Evolutionary conservation across 2,329 filamentous ascomycete genomes (phyloP), one percentile per base, ranked within the genome.

Genomic region (Diplocarpon mali): DNA sequence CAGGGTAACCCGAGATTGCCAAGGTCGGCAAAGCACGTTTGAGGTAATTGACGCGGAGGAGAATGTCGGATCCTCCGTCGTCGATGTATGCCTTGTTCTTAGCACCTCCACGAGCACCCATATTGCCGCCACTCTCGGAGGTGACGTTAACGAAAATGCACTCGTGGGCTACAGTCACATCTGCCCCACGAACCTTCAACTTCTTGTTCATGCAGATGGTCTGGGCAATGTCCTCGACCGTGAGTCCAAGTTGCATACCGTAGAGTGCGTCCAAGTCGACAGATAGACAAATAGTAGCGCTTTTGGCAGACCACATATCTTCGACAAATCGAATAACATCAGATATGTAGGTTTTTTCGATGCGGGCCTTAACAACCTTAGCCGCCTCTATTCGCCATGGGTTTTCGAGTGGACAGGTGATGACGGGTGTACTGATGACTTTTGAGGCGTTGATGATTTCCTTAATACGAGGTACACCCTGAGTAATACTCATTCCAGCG

Each of bases 381-480:
- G 90, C 92, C 2, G 84, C 86, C 53, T 81, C 76, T 44, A 92
- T 78, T 53, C 83, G 76, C 44, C 75, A 69, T 48, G 80, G 78
- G 60, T 88, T 92, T 52, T 86, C 74, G 5, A 96, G 71, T 4
- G 85, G 82, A 59, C 92, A 96, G 5, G 77, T 80, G 55, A 98
- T 94, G 60, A 98, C 83, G 0, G 92, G 92, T 0, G 92, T 98
- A 63, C 85, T 93, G 65, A 98, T 98, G 40, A 72, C 71, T 63
- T 88, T 94, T 8, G 88, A 95, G 5, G 92, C 92, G 67, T 98
- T 98, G 78, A 98, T 98, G 55, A 98, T 98, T 72, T 98, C 92
- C 68, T 98, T 98, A 70, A 98, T 98, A 80, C 92, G 90, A 1
- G 92, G 92, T 6, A 98, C 92, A 85, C 92, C 92, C 61, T 95